phyloP scores from a whole-genome alignment of 805 yeast genomes.

The Candida chilensis region DNA sequence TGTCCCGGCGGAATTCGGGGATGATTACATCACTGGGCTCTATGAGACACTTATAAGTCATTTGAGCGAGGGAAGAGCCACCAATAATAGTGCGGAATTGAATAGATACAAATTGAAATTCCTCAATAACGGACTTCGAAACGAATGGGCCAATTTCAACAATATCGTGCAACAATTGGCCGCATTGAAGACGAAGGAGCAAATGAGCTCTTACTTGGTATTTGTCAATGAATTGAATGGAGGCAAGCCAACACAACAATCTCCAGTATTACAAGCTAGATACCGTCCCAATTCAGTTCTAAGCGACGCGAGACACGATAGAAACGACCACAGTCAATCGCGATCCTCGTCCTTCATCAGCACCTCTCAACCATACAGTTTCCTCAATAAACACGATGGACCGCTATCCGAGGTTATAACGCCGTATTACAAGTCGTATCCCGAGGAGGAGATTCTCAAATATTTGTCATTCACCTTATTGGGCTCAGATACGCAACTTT shows the following conservation, averaged over 20 bases:
- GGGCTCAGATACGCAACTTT: constrained; percentile 54
- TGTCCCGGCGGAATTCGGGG: constrained; percentile 24
- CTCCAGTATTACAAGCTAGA: too few relatives aligned
- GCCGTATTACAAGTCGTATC: background rate
- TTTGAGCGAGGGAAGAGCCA: constrained; percentile 1
- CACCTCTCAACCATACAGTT: background rate
- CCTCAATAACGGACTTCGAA: constrained; percentile 8
- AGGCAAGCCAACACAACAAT: constrained; percentile 5
- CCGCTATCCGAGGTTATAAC: background rate
- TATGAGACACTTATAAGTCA: constrained; percentile 3
- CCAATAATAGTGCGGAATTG: constrained; percentile 10
- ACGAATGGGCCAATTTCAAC: constrained; percentile 22
- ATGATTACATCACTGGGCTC: constrained; percentile 19
- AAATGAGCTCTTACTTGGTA: constrained; percentile 19
- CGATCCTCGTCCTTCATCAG: background rate
- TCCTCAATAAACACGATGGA: background rate
- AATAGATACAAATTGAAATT: constrained; percentile 14
- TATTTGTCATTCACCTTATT: constrained; percentile 43
- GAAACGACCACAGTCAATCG: background rate
- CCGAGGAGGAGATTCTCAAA: constrained; percentile 32
- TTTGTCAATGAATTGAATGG: constrained; percentile 13
- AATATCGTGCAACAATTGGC: constrained; percentile 13
- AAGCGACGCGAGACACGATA: background rate
- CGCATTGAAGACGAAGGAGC: constrained; percentile 14
- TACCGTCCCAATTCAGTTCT: background rate